A percentile compares a stretch with the other conserved stretches of the same genome.
Evolutionary conservation across 352 stramenopile genomes (phyloP).

Genomic region (Pythium rishiriense): DNA sequence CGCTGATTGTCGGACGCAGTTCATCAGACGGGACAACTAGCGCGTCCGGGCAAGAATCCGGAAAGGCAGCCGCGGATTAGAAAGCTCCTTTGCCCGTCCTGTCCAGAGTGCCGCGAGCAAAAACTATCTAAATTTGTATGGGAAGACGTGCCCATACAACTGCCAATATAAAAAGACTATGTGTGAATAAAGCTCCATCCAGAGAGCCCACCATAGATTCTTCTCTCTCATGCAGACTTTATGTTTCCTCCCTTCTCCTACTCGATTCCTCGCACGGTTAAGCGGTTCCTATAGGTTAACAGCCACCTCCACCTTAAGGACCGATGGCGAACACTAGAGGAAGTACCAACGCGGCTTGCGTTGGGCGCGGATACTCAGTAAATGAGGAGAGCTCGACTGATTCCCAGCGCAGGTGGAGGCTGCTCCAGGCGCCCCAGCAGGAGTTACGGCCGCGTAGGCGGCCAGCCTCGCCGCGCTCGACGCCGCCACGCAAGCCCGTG

Average conservation of each 20-base stretch:
- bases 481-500: background rate
- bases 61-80: background rate
- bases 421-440: background rate
- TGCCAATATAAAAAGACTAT: background rate
- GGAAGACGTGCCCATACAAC: background rate
- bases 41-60: background rate
- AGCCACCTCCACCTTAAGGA: conserved; percentile 1
- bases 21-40: background rate
- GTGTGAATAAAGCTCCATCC: background rate
- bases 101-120: background rate
- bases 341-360: background rate
- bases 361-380: too few relatives aligned
- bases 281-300: conserved; percentile 3
- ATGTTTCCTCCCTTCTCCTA: too few relatives aligned
- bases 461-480: background rate
- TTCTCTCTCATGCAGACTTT: background rate
- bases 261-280: background rate
- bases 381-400: background rate
- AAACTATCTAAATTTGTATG: background rate
- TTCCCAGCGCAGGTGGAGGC: too few relatives aligned
- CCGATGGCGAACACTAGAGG: conserved; percentile 4
- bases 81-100: background rate
- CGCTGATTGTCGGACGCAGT: background rate
- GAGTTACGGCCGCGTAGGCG: background rate
- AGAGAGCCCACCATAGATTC: background rate